These are phyloP conservation scores for Apophysomyces variabilis DNA, from an alignment of 371 early-diverging fungal genomes.

Conservation along the genomic window DNA sequence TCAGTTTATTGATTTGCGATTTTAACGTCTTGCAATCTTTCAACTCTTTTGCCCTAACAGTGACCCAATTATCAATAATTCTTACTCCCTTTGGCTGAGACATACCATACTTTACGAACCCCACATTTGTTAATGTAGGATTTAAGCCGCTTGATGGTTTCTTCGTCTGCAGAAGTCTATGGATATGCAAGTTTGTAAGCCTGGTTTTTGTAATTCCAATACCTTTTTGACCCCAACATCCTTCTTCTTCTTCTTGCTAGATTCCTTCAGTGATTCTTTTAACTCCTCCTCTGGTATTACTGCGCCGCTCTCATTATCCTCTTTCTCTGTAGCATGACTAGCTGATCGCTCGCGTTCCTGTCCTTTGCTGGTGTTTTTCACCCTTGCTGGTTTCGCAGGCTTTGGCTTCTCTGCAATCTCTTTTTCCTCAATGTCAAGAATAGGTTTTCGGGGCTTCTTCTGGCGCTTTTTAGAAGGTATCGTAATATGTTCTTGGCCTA, in stretches of 20 bases:
- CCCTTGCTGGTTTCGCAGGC: too few species aligned
- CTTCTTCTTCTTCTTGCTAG: constrained; percentile 2
- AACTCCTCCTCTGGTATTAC: too few species aligned
- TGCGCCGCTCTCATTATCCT: too few species aligned
- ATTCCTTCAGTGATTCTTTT: too few species aligned
- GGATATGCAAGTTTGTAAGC: background rate
- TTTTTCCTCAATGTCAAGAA: too few species aligned
- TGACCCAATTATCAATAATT: background rate
- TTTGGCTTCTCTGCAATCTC: too few species aligned
- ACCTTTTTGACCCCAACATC: constrained; percentile 1
- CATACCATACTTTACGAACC: constrained; percentile 48
- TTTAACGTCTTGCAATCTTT: constrained; percentile 26
- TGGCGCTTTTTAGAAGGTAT: too few species aligned
- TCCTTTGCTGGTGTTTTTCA: too few species aligned
- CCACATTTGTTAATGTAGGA: constrained; percentile 50
- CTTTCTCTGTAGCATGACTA: too few species aligned
- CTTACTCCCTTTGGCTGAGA: background rate
- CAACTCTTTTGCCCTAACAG: constrained; percentile 37
- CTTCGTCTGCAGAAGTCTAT: constrained; percentile 23
- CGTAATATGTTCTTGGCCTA: too few species aligned
- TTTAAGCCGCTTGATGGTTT: constrained; percentile 46
- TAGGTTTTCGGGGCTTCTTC: too few species aligned
- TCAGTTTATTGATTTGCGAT: constrained; percentile 20
- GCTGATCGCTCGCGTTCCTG: too few species aligned
- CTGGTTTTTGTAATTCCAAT: background rate